Evolutionary conservation across 129 eudicot species (phyloP).

Genomic region (Saussurea involucrata): DNA sequence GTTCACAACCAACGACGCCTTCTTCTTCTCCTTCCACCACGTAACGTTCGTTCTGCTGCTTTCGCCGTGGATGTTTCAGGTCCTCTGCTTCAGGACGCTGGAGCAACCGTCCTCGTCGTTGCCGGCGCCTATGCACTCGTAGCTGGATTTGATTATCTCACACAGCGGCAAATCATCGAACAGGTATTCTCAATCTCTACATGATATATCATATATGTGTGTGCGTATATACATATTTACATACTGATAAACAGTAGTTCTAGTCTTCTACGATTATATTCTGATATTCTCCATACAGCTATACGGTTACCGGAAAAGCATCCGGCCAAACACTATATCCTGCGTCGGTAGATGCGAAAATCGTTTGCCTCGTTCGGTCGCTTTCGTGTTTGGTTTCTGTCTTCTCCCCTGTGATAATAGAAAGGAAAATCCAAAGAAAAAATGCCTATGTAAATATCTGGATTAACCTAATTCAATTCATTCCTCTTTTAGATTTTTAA

Average conservation of each 20-base stretch:
- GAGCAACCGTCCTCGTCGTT: slow-evolving; percentile 53
- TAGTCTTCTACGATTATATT: not conserved
- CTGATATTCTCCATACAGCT: not conserved
- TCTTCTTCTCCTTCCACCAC: slow-evolving; percentile 6
- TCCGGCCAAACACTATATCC: not conserved
- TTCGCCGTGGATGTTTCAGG: slow-evolving; percentile 18
- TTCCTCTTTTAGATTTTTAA: not conserved
- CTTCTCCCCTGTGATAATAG: not conserved
- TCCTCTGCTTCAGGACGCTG: slow-evolving; percentile 59
- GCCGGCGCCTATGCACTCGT: slow-evolving; percentile 74
- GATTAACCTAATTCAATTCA: slow-evolving; percentile 1
- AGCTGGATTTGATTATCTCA: slow-evolving; percentile 62
- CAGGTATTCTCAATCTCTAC: slow-evolving; percentile 50
- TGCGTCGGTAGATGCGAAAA: not conserved
- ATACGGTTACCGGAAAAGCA: not conserved
- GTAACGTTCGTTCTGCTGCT: slow-evolving; percentile 16
- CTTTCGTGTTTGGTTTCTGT: not conserved
- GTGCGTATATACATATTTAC: not conserved
- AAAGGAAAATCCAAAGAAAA: not conserved
- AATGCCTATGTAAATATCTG: not conserved
- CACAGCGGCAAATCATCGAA: slow-evolving; percentile 52
- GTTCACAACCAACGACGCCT: slow-evolving; percentile 13
- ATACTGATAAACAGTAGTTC: not conserved
- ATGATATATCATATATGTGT: not conserved
- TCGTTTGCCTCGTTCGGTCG: not conserved